Evolutionary conservation across 495 filamentous ascomycete species (phyloP).

Genomic region (Neurospora sp.): DNA sequence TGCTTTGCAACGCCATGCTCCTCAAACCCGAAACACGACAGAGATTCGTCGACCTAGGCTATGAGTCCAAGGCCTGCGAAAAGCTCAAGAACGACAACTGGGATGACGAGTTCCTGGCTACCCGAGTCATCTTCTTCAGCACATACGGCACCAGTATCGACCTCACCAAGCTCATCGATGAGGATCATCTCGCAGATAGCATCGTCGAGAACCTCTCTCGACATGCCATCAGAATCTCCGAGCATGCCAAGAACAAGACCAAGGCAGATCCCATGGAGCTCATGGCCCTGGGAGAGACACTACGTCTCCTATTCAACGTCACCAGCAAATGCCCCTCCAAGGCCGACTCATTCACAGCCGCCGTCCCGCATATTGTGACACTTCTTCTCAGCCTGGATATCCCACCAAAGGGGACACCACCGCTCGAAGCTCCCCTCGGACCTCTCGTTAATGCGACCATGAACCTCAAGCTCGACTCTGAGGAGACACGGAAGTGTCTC

Average conservation of each 20-base stretch:
- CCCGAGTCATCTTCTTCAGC: conserved; percentile 72
- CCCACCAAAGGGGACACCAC: conserved; percentile 19
- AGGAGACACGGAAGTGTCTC: conserved; percentile 32
- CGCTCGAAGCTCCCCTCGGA: conserved; percentile 36
- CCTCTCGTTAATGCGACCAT: conserved; percentile 71
- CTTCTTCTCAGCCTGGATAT: conserved; percentile 45
- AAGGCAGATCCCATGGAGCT: conserved; percentile 54
- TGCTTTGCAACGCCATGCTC: conserved; percentile 79
- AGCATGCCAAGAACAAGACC: conserved; percentile 12
- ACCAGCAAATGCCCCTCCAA: conserved; percentile 55
- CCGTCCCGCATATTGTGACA: conserved; percentile 62
- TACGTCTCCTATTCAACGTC: conserved; percentile 87
- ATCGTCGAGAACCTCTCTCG: conserved; percentile 58
- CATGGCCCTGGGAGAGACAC: conserved; percentile 71
- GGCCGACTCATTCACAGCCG: conserved; percentile 48
- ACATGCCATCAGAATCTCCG: conserved; percentile 40
- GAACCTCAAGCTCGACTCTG: conserved; percentile 55
- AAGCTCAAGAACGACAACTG: conserved; percentile 64
- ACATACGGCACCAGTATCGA: conserved; percentile 73
- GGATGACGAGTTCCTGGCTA: conserved; percentile 83
- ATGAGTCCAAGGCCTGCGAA: conserved; percentile 57
- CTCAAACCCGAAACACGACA: conserved; percentile 63
- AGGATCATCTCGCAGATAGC: conserved; percentile 59
- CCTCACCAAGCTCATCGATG: conserved; percentile 56
- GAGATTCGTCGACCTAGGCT: conserved; percentile 71